A percentile compares a stretch with the other conserved stretches of the same genome.
Evolutionary conservation across 2,329 filamentous ascomycete species (phyloP).

Genomic region (Chaetomium globosum): DNA sequence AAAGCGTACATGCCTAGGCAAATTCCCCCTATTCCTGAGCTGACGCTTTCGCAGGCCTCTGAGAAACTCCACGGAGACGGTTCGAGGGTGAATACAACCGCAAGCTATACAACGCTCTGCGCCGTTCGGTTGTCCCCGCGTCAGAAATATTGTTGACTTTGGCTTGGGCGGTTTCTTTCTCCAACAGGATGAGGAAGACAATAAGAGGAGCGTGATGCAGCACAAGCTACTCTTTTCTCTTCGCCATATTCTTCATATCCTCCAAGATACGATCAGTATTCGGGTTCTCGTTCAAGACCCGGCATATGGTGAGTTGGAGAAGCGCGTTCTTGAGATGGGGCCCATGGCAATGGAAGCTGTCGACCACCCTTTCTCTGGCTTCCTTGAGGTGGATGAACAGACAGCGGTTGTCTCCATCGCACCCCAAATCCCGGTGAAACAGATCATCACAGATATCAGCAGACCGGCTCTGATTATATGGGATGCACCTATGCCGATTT

Average conservation of each 20-base stretch:
- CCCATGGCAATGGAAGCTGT: background rate
- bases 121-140: background rate
- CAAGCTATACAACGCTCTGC: background rate
- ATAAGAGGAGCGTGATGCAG: background rate
- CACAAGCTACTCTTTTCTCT: background rate
- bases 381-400: background rate
- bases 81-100: background rate
- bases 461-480: background rate
- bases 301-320: background rate
- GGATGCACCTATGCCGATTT: background rate
- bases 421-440: background rate
- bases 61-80: background rate
- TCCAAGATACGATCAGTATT: background rate
- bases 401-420: background rate
- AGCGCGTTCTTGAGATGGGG: background rate
- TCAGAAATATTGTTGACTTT: background rate
- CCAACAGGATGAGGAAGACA: background rate
- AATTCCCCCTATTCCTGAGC: background rate
- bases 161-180: background rate
- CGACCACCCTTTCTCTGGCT: background rate
- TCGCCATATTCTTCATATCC: background rate
- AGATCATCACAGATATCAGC: background rate
- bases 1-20: background rate
- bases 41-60: background rate
- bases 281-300: background rate